Evolutionary conservation across 177 flowering plant genomes (phyloP).

Genomic region (Tripterygium wilfordii): DNA sequence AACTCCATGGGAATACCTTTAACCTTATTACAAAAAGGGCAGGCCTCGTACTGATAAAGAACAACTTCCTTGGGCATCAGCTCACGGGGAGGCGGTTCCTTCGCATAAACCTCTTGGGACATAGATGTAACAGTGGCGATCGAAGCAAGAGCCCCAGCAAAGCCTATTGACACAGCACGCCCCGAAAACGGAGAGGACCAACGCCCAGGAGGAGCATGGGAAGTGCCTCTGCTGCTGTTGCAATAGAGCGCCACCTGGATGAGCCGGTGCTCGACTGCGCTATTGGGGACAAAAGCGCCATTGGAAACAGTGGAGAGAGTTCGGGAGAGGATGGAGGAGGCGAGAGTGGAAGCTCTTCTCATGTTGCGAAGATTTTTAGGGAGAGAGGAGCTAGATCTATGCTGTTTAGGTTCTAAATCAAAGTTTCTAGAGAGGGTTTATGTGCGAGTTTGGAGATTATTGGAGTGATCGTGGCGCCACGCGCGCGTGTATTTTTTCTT

Average conservation of each 20-base stretch:
- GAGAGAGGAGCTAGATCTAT: too few species aligned
- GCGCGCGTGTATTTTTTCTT: too few species aligned
- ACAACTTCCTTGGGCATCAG: constrained; percentile 63
- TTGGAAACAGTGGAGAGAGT: constrained; percentile 1
- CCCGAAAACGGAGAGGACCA: constrained; percentile 13
- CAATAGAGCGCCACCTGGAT: constrained; percentile 10
- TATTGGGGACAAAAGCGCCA: constrained; percentile 4
- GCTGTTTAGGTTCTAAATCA: too few species aligned
- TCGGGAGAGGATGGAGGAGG: constrained; percentile 12
- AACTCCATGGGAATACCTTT: too few species aligned
- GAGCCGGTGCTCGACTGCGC: constrained; percentile 10
- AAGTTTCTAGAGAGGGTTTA: too few species aligned
- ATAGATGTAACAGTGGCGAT: constrained; percentile 41
- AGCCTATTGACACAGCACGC: constrained; percentile 16
- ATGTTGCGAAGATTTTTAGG: constrained; percentile 6
- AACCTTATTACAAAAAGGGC: constrained; percentile 97
- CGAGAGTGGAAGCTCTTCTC: constrained; percentile 23
- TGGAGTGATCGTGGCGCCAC: too few species aligned
- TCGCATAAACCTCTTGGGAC: constrained; percentile 50
- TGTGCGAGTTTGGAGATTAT: too few species aligned
- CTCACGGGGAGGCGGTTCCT: constrained; percentile 38
- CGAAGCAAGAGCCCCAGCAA: constrained; percentile 50
- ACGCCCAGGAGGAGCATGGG: constrained; percentile 5
- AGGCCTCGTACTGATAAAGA: constrained; percentile 95
- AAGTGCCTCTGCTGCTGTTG: constrained; percentile 5